Base-by-base conservation (phyloP, 306 rosid genomes). In the Hylodesmum podocarpum region DNA sequence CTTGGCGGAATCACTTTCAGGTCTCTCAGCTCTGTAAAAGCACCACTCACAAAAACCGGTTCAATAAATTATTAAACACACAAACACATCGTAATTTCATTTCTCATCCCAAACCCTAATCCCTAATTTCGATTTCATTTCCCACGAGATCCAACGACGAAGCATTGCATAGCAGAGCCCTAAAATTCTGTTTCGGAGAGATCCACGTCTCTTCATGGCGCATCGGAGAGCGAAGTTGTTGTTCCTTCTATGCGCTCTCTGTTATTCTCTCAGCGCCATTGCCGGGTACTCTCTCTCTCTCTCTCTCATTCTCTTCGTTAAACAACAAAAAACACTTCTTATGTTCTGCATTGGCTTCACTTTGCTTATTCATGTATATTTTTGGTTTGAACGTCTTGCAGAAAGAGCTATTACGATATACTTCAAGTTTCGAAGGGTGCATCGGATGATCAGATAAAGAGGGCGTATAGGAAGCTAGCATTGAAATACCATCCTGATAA, bases 401-500 rank as follows among this genome's bases (percentile, higher is more conserved):
- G 97, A 27, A 95, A 95, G 87, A 95, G 91, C 75, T 95, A 88
- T 68, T 95, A 95, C 29, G 99, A 95, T 47, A 49, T 83, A 70
- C 90, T 95, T 75, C 99, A 95, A 81, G 92, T 95, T 29, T 87
- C 91, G 9, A 88, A 87, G 72, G 92, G 94, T 75, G 97, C 99
- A 24, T 82, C 96, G 8, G 99, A 95, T 14, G 99, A 95, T 1
- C 97, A 95, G 88, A 92, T 95, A 85, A 95, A 95, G 88, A 90
- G 97, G 65, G 97, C 97, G 24, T 95, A 95, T 75, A 78, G 99
- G 81, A 95, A 92, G 80, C 96, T 95, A 3, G 99, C 99, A 41
- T 70, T 95, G 91, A 95, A 92, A 89, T 95, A 89, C 73, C 99
- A 95, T 78, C 99, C 99, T 2, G 99, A 95, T 82, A 95, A 95